phyloP scores from a whole-genome alignment of 345 rosid genomes.

The Eucalyptus albens region DNA sequence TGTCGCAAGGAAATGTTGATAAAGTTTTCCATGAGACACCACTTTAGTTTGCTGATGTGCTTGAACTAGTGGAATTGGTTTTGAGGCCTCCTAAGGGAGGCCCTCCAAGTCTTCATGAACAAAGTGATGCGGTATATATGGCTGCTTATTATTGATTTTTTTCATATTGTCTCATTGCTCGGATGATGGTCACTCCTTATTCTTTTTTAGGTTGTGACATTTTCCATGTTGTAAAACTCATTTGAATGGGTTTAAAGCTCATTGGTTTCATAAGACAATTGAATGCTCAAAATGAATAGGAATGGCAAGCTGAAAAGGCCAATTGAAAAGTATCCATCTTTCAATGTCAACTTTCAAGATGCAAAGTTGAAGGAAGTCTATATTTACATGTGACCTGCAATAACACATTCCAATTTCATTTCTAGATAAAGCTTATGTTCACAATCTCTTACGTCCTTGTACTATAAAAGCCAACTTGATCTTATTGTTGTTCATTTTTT shows the following conservation, averaged over 20 bases:
- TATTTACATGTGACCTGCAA: too few relatives aligned
- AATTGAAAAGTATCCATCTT: not conserved
- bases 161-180: not conserved
- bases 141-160: not conserved
- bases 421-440: not conserved
- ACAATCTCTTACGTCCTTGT: not conserved
- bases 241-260: not conserved
- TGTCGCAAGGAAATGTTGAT: conserved; percentile 3
- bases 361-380: not conserved
- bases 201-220: not conserved
- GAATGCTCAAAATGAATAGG: not conserved
- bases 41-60: conserved; percentile 24
- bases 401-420: not conserved
- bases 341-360: not conserved
- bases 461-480: not conserved
- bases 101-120: too few relatives aligned
- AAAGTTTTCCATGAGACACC: not conserved
- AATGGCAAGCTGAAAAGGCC: not conserved
- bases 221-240: not conserved
- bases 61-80: conserved; percentile 59
- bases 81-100: conserved; percentile 23
- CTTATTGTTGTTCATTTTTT: not conserved
- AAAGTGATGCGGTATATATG: not conserved
- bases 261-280: not conserved
- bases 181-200: not conserved